phyloP scores from a whole-genome alignment of 2,329 filamentous ascomycete species.

The Alternaria alternata region DNA sequence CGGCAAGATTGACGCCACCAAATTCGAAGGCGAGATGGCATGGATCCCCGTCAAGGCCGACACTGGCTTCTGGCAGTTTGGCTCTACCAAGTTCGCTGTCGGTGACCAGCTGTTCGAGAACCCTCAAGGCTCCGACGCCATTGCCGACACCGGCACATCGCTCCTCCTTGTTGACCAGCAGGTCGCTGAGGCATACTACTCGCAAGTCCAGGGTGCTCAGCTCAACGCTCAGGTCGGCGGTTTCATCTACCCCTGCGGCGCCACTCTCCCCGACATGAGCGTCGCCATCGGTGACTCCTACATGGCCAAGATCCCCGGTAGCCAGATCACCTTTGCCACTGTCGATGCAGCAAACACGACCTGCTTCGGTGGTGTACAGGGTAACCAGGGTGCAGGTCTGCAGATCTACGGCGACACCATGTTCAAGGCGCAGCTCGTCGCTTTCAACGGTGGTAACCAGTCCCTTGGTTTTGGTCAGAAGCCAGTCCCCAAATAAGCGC shows the following conservation, averaged over 20 bases:
- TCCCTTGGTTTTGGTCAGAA: slow-evolving; percentile 62
- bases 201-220: slow-evolving; percentile 50
- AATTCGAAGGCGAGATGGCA: slow-evolving; percentile 69
- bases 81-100: slow-evolving; percentile 65
- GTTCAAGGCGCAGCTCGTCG: slow-evolving; percentile 67
- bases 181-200: slow-evolving; percentile 59
- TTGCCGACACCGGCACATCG: slow-evolving; percentile 67
- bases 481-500: slow-evolving; percentile 12
- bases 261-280: slow-evolving; percentile 54
- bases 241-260: slow-evolving; percentile 55
- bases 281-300: slow-evolving; percentile 66
- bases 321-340: slow-evolving; percentile 51
- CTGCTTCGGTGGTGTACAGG: slow-evolving; percentile 75
- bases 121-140: slow-evolving; percentile 56
- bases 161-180: slow-evolving; percentile 66
- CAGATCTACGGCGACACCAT: slow-evolving; percentile 71
- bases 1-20: slow-evolving; percentile 70
- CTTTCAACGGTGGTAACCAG: slow-evolving; percentile 64
- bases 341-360: slow-evolving; percentile 55
- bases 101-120: slow-evolving; percentile 64
- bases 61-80: slow-evolving; percentile 75
- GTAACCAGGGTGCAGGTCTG: slow-evolving; percentile 60
- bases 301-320: slow-evolving; percentile 65
- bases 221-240: slow-evolving; percentile 51
- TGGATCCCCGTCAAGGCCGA: slow-evolving; percentile 69